Conservation (phyloP, 2,329 filamentous ascomycete species). For the Chrysoporthe cubensis region DNA sequence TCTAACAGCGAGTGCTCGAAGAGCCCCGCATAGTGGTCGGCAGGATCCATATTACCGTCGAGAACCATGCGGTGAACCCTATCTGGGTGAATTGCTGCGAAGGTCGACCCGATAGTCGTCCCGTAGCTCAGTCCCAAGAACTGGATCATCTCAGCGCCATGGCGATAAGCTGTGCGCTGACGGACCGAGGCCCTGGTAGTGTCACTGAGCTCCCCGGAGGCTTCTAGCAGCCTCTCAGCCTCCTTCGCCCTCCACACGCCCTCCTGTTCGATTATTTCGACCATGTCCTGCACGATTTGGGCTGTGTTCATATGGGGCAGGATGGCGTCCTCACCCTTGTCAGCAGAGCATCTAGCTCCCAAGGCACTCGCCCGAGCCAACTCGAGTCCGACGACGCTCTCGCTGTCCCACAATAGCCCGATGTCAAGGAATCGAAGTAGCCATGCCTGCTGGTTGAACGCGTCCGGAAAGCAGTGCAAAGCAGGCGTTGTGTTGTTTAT, state of each 20-base stretch:
- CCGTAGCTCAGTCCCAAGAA: conserved; percentile 52
- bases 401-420: conserved; percentile 21
- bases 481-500: conserved; percentile 41
- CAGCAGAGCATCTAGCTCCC: conserved; percentile 32
- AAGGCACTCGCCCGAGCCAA: conserved; percentile 33
- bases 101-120: conserved; percentile 45
- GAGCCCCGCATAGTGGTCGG: conserved; percentile 39
- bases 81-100: conserved; percentile 44
- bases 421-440: conserved; percentile 13
- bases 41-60: conserved; percentile 41
- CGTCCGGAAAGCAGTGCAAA: conserved; percentile 40
- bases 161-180: conserved; percentile 27
- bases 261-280: conserved; percentile 50
- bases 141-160: conserved; percentile 37
- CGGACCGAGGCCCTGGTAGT: conserved; percentile 5
- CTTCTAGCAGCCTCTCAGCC: conserved; percentile 24
- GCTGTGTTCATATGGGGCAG: conserved; percentile 47
- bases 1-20: conserved; percentile 37
- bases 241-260: conserved; percentile 40
- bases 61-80: conserved; percentile 41
- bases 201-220: no score
- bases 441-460: conserved; percentile 19
- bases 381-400: conserved; percentile 31
- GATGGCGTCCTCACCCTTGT: conserved; percentile 32
- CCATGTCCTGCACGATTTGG: conserved; percentile 52